These are phyloP conservation scores for Trametes sanguinea DNA, from an alignment of 768 basidiomycete species.

Conservation along the genomic window DNA sequence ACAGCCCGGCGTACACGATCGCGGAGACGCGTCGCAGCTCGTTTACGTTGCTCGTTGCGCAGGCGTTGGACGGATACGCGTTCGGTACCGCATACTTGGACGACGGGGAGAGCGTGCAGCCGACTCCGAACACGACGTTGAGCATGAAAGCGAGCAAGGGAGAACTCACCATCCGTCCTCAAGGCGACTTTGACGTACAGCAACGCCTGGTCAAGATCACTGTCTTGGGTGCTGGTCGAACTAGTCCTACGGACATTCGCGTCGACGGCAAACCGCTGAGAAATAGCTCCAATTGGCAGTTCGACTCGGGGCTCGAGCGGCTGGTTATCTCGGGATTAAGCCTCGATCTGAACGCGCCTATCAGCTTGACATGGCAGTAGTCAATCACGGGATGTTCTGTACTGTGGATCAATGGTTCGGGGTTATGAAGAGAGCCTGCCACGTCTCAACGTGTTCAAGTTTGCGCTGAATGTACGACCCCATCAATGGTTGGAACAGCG, in stretches of 20 bases:
- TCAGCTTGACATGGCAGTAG: slow-evolving; percentile 41
- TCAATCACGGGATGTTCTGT: no score
- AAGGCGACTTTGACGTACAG: slow-evolving; percentile 44
- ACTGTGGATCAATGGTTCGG: no score
- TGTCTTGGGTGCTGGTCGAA: slow-evolving; percentile 49
- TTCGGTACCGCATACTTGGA: slow-evolving; percentile 67
- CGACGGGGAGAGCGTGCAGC: slow-evolving; percentile 65
- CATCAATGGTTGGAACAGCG: no score
- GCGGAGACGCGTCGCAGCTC: slow-evolving; percentile 65
- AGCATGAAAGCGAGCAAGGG: slow-evolving; percentile 43
- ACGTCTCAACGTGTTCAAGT: no score
- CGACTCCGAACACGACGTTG: slow-evolving; percentile 53
- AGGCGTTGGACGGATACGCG: slow-evolving; percentile 49
- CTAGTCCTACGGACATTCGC: slow-evolving; percentile 40
- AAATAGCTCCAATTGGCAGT: slow-evolving; percentile 38
- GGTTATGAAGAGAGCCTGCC: no score
- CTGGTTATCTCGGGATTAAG: slow-evolving; percentile 41
- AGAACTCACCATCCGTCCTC: slow-evolving; percentile 40
- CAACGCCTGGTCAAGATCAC: slow-evolving; percentile 55
- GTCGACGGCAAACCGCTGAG: slow-evolving; percentile 18
- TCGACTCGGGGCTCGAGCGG: slow-evolving; percentile 40
- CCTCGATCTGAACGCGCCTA: slow-evolving; percentile 45
- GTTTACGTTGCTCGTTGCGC: slow-evolving; percentile 63
- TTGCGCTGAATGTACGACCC: no score
- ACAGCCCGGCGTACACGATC: slow-evolving; percentile 65